Base-by-base conservation (phyloP, 2,329 filamentous ascomycete genomes). In the Venturia oleaginea region DNA sequence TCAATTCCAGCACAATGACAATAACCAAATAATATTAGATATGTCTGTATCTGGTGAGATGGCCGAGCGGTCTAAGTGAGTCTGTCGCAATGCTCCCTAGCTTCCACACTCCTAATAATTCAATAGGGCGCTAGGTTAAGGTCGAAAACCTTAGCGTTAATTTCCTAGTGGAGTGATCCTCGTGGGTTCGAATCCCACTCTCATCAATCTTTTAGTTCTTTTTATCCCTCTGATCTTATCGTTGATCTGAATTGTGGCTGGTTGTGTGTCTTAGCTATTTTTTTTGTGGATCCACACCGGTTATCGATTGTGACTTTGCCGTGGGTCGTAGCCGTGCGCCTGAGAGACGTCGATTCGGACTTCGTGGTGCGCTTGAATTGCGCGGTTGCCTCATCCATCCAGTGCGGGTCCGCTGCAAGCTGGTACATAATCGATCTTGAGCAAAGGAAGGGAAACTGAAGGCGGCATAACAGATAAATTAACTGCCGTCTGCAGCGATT, bases 131-230 rank as follows among this genome's bases (percentile, higher is more conserved):
- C 55, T 40, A 59, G 55, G 55, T 59, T 37, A 59, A 40, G 55
- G 37, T 22, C 55, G 37, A 59, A 30, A 59, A 37, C 55, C 55
- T 59, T 59, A 59, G 30, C 55, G 37, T 5, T 13, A 37, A 40
- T 37, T 72, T 74, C 72, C 72, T 74, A 72, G 72, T 74, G 72
- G 73, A 71, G 72, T 73, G 74, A 74, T 70, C 73, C 71, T 73
- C 73, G 73, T 73, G 73, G 72, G 73, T 74, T 74, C 72, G 70
- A 74, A 72, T 74, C 73, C 69, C 73, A 73, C 72, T 74, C 73
- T 74, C 71, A 73, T 75, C 73, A 74, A 64, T 22, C 30, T 59
- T 59, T 59, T 40, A 22, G 32, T 24, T 15, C 30, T 59, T 5
- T 59, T 34, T 51, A 10, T n/a, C 40, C 15, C 6, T 38, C 37